A percentile compares a stretch with the other conserved stretches of the same genome.
These are phyloP conservation scores for Galerina sulciceps DNA, from an alignment of 768 basidiomycete species.

Conservation along the genomic window DNA sequence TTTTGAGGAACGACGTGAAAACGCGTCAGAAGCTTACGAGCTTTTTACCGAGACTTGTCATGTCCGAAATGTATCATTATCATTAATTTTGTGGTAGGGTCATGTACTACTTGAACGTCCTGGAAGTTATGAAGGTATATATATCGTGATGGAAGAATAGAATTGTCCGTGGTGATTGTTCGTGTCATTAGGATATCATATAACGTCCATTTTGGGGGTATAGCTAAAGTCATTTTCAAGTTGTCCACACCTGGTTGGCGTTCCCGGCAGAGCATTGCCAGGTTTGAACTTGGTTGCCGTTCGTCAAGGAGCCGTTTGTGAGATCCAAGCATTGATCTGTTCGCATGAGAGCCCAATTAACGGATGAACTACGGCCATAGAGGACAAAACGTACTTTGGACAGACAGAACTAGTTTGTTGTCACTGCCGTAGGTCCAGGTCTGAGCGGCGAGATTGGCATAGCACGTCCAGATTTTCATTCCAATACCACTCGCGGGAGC, in stretches of 20 bases:
- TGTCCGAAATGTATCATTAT: no score
- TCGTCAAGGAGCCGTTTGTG: constrained; percentile 29
- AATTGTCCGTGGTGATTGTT: no score
- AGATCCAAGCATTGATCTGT: constrained; percentile 32
- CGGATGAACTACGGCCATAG: background rate
- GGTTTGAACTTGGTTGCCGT: constrained; percentile 31
- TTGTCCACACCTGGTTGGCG: constrained; percentile 34
- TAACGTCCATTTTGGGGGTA: no score
- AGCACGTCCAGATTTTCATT: constrained; percentile 24
- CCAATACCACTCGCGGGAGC: constrained; percentile 32
- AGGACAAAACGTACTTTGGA: constrained; percentile 16
- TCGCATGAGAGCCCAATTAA: constrained; percentile 2
- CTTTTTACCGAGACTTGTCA: no score
- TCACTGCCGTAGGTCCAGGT: constrained; percentile 20
- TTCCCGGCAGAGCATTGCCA: constrained; percentile 30
- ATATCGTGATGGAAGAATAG: no score
- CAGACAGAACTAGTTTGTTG: constrained; percentile 22
- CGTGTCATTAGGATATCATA: no score
- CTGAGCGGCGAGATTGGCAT: constrained; percentile 23
- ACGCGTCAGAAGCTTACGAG: no score
- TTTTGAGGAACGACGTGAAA: no score
- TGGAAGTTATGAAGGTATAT: no score
- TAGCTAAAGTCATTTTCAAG: background rate
- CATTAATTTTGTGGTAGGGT: no score
- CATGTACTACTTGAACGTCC: no score